Percentiles rank a stretch among this genome's conserved stretches.
phyloP scores from a whole-genome alignment of 768 basidiomycete species.

The Tricholoma matsutake region DNA sequence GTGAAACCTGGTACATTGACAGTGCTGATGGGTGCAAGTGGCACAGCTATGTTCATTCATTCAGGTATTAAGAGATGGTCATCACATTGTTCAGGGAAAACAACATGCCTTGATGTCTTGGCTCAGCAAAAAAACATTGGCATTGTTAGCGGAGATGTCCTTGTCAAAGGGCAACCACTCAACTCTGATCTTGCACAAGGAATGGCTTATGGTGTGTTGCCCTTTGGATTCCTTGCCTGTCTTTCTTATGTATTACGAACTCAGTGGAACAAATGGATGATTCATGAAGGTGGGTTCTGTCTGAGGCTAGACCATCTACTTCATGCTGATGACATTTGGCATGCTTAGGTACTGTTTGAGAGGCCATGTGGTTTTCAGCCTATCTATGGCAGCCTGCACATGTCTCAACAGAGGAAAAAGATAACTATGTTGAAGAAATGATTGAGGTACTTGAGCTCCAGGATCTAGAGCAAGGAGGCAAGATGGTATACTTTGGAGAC shows the following conservation, averaged over 20 bases:
- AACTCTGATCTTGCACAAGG: conserved; percentile 54
- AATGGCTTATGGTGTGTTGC: conserved; percentile 68
- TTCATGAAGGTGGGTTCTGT: conserved; percentile 54
- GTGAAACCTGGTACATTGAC: conserved; percentile 87
- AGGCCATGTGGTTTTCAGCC: conserved; percentile 85
- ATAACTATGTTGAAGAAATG: conserved; percentile 77
- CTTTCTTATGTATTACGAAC: conserved; percentile 20
- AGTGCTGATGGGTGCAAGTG: conserved; percentile 85
- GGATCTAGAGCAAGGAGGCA: conserved; percentile 76
- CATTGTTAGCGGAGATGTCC: conserved; percentile 57
- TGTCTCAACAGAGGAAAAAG: conserved; percentile 69
- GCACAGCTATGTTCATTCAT: conserved; percentile 47
- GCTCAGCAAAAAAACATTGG: conserved; percentile 74
- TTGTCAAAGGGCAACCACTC: conserved; percentile 64
- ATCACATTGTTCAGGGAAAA: conserved; percentile 52
- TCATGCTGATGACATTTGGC: neutral
- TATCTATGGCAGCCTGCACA: conserved; percentile 75
- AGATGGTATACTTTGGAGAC: conserved; percentile 92
- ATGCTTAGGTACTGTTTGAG: conserved; percentile 67
- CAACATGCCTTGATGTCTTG: conserved; percentile 71
- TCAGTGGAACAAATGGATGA: conserved; percentile 81
- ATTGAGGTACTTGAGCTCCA: conserved; percentile 84
- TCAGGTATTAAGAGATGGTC: neutral
- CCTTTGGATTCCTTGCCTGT: conserved; percentile 16
- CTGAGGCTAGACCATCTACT: neutral